Base-by-base conservation (phyloP, 179 eudicot genomes). In the Silene coronaria region DNA sequence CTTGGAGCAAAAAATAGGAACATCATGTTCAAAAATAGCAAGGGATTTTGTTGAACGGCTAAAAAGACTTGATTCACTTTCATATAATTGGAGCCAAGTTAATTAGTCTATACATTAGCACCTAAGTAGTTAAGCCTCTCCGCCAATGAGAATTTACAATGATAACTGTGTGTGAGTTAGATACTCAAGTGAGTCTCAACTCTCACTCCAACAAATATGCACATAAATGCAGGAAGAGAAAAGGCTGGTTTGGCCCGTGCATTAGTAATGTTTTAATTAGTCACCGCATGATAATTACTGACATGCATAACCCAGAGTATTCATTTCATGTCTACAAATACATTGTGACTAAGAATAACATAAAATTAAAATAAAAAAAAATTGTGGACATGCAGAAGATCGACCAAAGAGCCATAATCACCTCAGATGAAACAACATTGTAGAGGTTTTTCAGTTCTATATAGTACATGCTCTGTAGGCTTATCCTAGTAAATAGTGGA, bases 61-160 rank as follows among this genome's bases (percentile, higher is more conserved):
- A 42, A 70, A 24, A 70, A 24, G 73, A 57, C 73, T 6, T 24
- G 6, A 70, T 24, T 19, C 30, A 3, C 30, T 57, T 24, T 38
- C 71, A 67, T 34, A 34, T 27, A 48, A 70, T 0, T 46, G 34
- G 38, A 70, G 10, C 36, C 60, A 46, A n/a, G 36, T 46, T 70
- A 22, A 70, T 6, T 2, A 70, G 59, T 70, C 23, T 6, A 45
- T 45, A n/a, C n/a, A n/a, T n/a, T n/a, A n/a, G n/a, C n/a, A n/a
- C n/a, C n/a, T n/a, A n/a, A 55, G 73, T 36, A 70, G 59, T 12
- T 45, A 45, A 70, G 72, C 72, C 72, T 21, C 30, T 21, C 10
- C 3, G 22, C 30, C n/a, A 68, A 26, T 4, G 59, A 70, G 27
- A 67, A 19, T 38, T 26, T 63, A 26, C 16, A 63, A 63, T 14